Percentiles rank a stretch among this genome's conserved stretches.
phyloP scores from a whole-genome alignment of 2,329 filamentous ascomycete species.

The Colletotrichum euphorbiae region DNA sequence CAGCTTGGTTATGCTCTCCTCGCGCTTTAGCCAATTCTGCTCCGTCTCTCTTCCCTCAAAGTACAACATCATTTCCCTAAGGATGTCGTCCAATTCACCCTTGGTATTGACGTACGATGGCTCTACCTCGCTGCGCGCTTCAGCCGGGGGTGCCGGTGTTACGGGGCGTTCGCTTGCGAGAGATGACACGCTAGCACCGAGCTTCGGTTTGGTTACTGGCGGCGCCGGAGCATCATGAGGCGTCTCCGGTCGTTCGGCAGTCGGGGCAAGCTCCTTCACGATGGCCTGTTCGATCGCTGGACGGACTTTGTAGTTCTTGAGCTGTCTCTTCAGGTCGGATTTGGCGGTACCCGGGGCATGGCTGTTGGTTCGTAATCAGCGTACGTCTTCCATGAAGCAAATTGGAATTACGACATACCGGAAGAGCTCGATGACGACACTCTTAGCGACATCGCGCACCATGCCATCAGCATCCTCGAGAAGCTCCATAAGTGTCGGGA shows the following conservation, averaged over 20 bases:
- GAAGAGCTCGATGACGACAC: slow-evolving; percentile 88
- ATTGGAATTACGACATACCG: slow-evolving; percentile 60
- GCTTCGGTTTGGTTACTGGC: slow-evolving; percentile 55
- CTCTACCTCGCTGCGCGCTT: slow-evolving; percentile 78
- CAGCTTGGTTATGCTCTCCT: slow-evolving; percentile 82
- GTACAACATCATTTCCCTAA: slow-evolving; percentile 81
- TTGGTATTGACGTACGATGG: slow-evolving; percentile 86
- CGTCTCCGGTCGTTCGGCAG: slow-evolving; percentile 55
- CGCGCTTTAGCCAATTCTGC: slow-evolving; percentile 89
- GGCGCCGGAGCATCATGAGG: slow-evolving; percentile 53
- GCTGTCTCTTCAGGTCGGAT: slow-evolving; percentile 86
- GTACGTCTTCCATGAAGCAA: slow-evolving; percentile 65
- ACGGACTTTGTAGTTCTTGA: slow-evolving; percentile 85
- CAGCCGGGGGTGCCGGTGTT: slow-evolving; percentile 72
- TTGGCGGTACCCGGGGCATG: slow-evolving; percentile 86
- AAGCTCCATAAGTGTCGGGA: slow-evolving; percentile 84
- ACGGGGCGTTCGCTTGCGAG: slow-evolving; percentile 62
- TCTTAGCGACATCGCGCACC: slow-evolving; percentile 87
- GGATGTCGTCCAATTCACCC: slow-evolving; percentile 88
- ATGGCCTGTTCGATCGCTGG: slow-evolving; percentile 88
- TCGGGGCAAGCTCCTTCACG: slow-evolving; percentile 76
- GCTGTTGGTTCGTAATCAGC: slow-evolving; percentile 81
- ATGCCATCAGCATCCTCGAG: slow-evolving; percentile 91
- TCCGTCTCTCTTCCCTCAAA: slow-evolving; percentile 94
- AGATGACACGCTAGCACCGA: slow-evolving; percentile 66